Percentiles rank a stretch among this genome's conserved stretches.
Evolutionary conservation across 139 green algal species (phyloP).

Genomic region (Marvania coccoides): DNA sequence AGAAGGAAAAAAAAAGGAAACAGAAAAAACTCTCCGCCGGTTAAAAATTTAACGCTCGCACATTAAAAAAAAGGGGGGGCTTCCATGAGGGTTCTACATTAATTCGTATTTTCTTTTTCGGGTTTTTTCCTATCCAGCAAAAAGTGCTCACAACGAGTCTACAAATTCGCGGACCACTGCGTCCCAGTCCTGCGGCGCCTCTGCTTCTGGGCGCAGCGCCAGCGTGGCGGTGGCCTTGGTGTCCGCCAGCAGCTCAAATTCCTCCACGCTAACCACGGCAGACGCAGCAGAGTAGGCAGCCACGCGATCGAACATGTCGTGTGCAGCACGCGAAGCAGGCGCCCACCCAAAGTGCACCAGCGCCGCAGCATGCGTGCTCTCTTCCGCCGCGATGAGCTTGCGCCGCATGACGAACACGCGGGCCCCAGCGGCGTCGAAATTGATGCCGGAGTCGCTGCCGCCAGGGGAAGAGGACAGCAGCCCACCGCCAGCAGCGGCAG

Average conservation of each 20-base stretch:
- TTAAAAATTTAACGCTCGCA: no score
- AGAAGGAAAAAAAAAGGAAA: no score
- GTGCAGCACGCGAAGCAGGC: slow-evolving; percentile 4
- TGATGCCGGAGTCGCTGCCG: slow-evolving; percentile 10
- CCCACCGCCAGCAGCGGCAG: not conserved
- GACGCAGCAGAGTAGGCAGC: slow-evolving; percentile 1
- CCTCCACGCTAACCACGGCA: slow-evolving; percentile 6
- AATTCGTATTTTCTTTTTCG: no score
- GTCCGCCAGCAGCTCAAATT: slow-evolving; percentile 28
- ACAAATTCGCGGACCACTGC: slow-evolving; percentile 7
- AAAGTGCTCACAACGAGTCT: slow-evolving; percentile 6
- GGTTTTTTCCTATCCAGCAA: no score
- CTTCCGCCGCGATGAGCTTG: slow-evolving; percentile 12
- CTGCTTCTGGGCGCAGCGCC: not conserved
- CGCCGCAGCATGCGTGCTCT: not conserved
- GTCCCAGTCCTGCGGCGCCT: slow-evolving; percentile 6
- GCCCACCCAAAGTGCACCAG: slow-evolving; percentile 33
- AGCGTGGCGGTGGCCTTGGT: slow-evolving; percentile 24
- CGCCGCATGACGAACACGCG: slow-evolving; percentile 25
- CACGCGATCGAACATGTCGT: slow-evolving; percentile 22
- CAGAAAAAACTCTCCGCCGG: no score
- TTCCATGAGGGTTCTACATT: no score
- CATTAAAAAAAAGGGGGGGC: no score
- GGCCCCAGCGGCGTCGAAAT: slow-evolving; percentile 18
- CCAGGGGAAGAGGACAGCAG: no score